Conservation (phyloP, 805 yeast genomes). For the Wickerhamiella cacticola region DNA sequence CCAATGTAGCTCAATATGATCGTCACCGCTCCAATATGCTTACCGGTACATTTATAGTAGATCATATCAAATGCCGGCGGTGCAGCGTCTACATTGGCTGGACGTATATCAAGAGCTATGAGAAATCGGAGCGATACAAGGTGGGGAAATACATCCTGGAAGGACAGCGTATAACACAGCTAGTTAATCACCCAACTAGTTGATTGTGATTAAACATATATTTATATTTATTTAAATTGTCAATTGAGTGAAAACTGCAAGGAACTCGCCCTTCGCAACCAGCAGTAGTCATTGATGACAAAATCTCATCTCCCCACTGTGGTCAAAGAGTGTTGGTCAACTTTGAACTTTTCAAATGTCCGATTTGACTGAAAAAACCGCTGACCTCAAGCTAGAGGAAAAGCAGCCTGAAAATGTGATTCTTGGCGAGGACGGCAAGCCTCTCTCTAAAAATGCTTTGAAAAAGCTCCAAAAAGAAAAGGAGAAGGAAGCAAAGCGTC, state of each 20-base stretch:
- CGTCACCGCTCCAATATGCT: constrained; percentile 39
- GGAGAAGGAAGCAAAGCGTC: constrained; percentile 87
- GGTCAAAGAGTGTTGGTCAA: too few species aligned
- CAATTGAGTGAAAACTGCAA: too few species aligned
- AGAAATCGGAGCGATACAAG: constrained; percentile 40
- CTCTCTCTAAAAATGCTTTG: constrained; percentile 83
- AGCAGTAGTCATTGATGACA: neutral
- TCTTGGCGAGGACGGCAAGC: constrained; percentile 69
- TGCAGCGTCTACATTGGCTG: constrained; percentile 49
- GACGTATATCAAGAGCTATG: constrained; percentile 44
- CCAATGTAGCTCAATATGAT: constrained; percentile 33
- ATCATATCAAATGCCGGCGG: constrained; percentile 44
- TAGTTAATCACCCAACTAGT: neutral
- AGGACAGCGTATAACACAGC: constrained; percentile 13
- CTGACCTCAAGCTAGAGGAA: constrained; percentile 16
- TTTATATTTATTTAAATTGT: neutral
- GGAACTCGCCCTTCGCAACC: too few species aligned
- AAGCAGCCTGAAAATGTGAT: constrained; percentile 17
- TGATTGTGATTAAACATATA: neutral
- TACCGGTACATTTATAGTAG: constrained; percentile 47
- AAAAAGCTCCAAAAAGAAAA: constrained; percentile 88
- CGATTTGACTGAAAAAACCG: constrained; percentile 21
- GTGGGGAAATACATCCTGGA: constrained; percentile 52
- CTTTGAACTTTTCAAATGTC: constrained; percentile 10
- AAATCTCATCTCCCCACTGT: neutral